Percentiles rank a stretch among this genome's conserved stretches.
Evolutionary conservation across 2,329 filamentous ascomycete genomes (phyloP).

Genomic region (Exophiala aquamarina): DNA sequence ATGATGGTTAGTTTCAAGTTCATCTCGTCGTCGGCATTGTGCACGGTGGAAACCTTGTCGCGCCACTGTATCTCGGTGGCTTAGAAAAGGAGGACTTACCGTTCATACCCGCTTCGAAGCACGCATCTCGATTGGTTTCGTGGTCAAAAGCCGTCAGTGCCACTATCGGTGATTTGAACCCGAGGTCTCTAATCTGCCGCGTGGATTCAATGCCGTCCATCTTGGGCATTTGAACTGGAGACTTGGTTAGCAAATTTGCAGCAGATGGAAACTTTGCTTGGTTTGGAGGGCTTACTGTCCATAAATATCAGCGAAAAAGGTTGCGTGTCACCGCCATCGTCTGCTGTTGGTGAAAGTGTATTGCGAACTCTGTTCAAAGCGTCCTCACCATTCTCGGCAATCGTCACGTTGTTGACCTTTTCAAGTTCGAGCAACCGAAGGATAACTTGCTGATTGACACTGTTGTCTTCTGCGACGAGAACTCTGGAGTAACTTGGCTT

Average conservation of each 20-base stretch:
- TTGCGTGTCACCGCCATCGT: slow-evolving; percentile 48
- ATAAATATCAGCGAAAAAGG: slow-evolving; percentile 88
- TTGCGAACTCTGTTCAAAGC: slow-evolving; percentile 80
- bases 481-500: slow-evolving; percentile 58
- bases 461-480: slow-evolving; percentile 78
- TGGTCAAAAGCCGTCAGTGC: slow-evolving; percentile 87
- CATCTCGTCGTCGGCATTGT: too few species aligned
- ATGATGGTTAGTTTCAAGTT: too few species aligned
- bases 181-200: slow-evolving; percentile 60
- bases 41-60: too few species aligned
- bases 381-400: slow-evolving; percentile 81
- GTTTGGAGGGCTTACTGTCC: slow-evolving; percentile 70
- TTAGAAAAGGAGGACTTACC: too few species aligned
- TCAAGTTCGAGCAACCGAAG: slow-evolving; percentile 58
- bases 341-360: slow-evolving; percentile 55
- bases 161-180: slow-evolving; percentile 83
- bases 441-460: slow-evolving; percentile 61
- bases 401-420: slow-evolving; percentile 68
- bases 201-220: slow-evolving; percentile 51
- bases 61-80: too few species aligned
- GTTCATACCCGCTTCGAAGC: slow-evolving; percentile 86
- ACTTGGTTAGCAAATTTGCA: slow-evolving; percentile 30
- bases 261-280: slow-evolving; percentile 64
- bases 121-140: slow-evolving; percentile 80
- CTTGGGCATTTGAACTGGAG: slow-evolving; percentile 44